Base-by-base conservation (phyloP, 2,329 filamentous ascomycete genomes). In the Stagonosporopsis vannaccii region DNA sequence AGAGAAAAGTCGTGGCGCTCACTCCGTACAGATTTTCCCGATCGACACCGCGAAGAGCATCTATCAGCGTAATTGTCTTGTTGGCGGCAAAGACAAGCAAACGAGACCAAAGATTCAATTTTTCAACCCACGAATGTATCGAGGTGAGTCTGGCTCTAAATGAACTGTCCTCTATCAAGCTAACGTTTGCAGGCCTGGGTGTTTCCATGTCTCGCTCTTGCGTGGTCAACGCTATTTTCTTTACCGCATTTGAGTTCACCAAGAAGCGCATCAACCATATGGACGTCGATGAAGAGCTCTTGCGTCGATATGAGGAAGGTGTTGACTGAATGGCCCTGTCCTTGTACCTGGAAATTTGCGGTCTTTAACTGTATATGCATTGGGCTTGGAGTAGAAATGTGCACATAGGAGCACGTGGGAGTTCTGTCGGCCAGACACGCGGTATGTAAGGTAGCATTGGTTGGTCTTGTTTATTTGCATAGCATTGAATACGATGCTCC, bases 141-240 rank as follows among this genome's bases (percentile, higher is more conserved):
- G 90, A 66, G 91, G 91, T 80, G 66, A 50, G 71, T 32, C 23
- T 49, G n/a, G 33, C 15, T 20, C 20, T 35, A 22, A n/a, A 9
- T 4, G 39, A 22, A 17, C 46, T 46, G 12, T 35, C 25, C 20
- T 25, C 8, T 20, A 7, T 15, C 39, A 11, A 46, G 50, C 55
- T 60, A 26, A 68, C 17, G 5, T 3, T 13, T 4, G 8, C n/a
- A 80, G 79, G 80, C 26, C 82, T 96, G 3, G 90, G 88, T 20
- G 91, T 95, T 23, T 93, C 90, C 33, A 93, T 95, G 87, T 84
- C 86, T 63, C 87, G 91, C 52, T 93, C 90, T 12, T 92, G 90
- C 68, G 82, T 91, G 48, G 87, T 95, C 65, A 96, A 96, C 73
- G 90, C 91, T 63, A 90, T 96, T 68, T 96, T 96, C 82, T 96